Evolutionary conservation across 2,329 filamentous ascomycete species (phyloP), one percentile per base, ranked within the genome.

Genomic region (Fusarium pseudograminearum): DNA sequence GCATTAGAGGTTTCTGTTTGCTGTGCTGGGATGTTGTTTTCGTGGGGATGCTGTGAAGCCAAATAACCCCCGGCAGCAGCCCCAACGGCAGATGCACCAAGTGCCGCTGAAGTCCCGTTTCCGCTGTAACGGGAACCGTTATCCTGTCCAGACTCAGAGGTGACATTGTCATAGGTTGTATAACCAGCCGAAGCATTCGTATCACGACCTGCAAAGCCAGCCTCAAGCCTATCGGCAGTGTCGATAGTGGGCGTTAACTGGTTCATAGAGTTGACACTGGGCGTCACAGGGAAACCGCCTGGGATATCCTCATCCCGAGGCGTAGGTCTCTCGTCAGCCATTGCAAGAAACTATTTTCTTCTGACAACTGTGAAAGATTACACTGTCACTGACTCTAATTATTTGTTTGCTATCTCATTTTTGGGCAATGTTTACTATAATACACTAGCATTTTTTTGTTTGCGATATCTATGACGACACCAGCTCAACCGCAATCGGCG

Each of bases 261-360:
- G 34, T 57, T 42, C 26, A 69, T 47, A 5, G 69, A 70, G 12
- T 51, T 57, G 16, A 67, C 28, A 47, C 73, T 72, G 22, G 73
- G 73, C 46, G 73, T 75, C 14, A 65, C 70, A 4, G 73, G 73
- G 20, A 63, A 75, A 38, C 73, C 73, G n/a, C 73, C 73, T 2
- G 73, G 73, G 55, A 75, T 73, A 44, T 75, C 73, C 36, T 73
- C 61, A 56, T 69, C 67, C 65, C 67, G 47, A 3, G 73, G 73
- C 26, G 73, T 75, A 53, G 71, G 67, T 48, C 48, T 61, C 36
- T 70, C 63, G 45, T 67, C 70, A 12, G 65, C 60, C 73, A 74
- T 74, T 16, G 30, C 9, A 9, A 45, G 45, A 28, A 20, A n/a
- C 24, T 52, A 40, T 65, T 44, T 9, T 42, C 40, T 14, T 26